Evolutionary conservation across 306 rosid species (phyloP).

Genomic region (Dryas drummondii): DNA sequence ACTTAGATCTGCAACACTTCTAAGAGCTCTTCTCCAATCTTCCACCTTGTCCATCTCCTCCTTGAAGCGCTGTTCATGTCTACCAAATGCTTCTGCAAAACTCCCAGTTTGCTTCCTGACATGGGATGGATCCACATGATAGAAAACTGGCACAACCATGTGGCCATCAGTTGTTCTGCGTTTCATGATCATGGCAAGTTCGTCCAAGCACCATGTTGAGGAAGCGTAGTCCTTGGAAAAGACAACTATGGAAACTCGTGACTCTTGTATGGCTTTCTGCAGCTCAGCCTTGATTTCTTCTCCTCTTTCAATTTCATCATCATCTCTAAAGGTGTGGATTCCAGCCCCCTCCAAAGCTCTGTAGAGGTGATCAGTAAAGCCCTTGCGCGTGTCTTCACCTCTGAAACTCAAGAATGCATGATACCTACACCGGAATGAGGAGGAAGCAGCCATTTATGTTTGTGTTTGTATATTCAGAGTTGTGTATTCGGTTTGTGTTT

Average conservation of each 20-base stretch:
- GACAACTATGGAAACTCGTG: neutral
- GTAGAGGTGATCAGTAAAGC: neutral
- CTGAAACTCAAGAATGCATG: neutral
- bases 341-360: neutral
- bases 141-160: neutral
- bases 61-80: neutral
- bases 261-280: neutral
- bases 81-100: neutral
- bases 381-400: neutral
- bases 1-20: neutral
- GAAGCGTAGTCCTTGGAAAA: neutral
- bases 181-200: neutral
- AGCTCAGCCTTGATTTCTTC: neutral
- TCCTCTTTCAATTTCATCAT: slow-evolving; percentile 5
- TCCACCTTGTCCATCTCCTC: neutral
- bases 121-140: neutral
- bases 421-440: neutral
- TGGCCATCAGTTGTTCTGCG: neutral
- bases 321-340: neutral
- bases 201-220: neutral
- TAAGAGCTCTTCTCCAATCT: neutral
- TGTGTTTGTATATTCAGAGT: no score
- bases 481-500: no score
- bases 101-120: neutral
- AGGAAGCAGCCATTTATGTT: neutral